Evolutionary conservation across 1,139 yeast genomes (phyloP), one percentile per base, ranked within the genome.

Genomic region (Groenewaldozyma sp.): DNA sequence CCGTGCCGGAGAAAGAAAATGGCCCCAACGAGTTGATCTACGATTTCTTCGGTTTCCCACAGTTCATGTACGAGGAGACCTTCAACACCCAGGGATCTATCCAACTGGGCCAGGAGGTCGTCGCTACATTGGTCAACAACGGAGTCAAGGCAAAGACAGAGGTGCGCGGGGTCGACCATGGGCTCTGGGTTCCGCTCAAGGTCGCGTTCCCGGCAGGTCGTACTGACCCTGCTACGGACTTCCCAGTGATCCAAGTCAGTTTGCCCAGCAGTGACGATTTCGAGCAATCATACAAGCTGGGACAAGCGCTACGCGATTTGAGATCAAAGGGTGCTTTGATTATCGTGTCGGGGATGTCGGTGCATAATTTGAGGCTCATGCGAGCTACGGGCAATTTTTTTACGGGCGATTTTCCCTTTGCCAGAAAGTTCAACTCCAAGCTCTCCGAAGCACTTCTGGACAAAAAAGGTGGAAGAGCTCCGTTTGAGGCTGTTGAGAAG

Each of bases 101-200:
- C 0, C 50, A 52, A 6, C 45, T 80, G 5, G 74, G 82, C 0
- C 46, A 63, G 16, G 62, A 66, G 41, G 60, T 82, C 16, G 64
- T 66, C 28, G 51, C 61, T 1, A 59, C 68, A 9, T 60, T 82
- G 28, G 49, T 51, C 13, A 47, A 54, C 3, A 48, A 58, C 10
- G 80, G 78, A 0, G 64, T 81, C 36, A 50, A 63, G 1, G 61
- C 76, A 1, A 59, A 61, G 24, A 48, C 74, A 16, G 55, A 68
- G 16, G 55, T 61, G 16, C 64, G 93, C 41, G 93, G 93, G 3
- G 58, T 82, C 17, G 94, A 82, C 55, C 94, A 82, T 58, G 94
- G 94, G 1, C 80, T 71, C 2, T 82, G 91, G 87, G 86, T 79
- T 1, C 88, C 93, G 0, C 68, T 78, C 43, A 77, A 79, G 52